Conservation (phyloP, 1,284 basidiomycete species). For the Melampsora occidentalis region DNA sequence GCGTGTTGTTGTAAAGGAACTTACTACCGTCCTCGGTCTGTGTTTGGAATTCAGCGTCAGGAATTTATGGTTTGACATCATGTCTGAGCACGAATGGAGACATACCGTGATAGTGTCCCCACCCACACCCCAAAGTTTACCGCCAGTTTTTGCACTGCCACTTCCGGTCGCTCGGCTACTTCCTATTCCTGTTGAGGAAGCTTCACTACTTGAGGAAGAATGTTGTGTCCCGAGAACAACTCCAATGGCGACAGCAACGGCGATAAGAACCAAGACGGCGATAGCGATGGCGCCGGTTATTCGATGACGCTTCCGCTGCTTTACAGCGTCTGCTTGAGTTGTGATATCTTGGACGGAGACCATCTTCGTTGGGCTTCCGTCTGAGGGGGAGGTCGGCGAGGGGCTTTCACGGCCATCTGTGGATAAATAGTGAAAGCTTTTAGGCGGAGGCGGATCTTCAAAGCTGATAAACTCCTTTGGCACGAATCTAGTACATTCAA, state of each 20-base stretch:
- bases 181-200: neutral
- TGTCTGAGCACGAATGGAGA: neutral
- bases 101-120: conserved; percentile 42
- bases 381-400: neutral
- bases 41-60: neutral
- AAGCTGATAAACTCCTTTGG: neutral
- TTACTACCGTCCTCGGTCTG: conserved; percentile 38
- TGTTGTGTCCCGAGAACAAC: conserved; percentile 15
- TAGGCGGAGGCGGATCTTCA: neutral
- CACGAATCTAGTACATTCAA: neutral
- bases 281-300: conserved; percentile 13
- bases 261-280: neutral
- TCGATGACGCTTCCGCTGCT: conserved; percentile 16
- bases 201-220: neutral
- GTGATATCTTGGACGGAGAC: too few relatives aligned
- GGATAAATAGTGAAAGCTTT: neutral
- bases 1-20: conserved; percentile 42
- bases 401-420: neutral
- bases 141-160: neutral
- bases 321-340: neutral
- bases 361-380: neutral
- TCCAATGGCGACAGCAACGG: conserved; percentile 17
- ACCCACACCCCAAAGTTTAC: conserved; percentile 40
- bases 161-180: neutral
- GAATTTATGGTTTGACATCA: neutral